Evolutionary conservation across 345 rosid genomes (phyloP).

Genomic region (Ceriops zippeliana): DNA sequence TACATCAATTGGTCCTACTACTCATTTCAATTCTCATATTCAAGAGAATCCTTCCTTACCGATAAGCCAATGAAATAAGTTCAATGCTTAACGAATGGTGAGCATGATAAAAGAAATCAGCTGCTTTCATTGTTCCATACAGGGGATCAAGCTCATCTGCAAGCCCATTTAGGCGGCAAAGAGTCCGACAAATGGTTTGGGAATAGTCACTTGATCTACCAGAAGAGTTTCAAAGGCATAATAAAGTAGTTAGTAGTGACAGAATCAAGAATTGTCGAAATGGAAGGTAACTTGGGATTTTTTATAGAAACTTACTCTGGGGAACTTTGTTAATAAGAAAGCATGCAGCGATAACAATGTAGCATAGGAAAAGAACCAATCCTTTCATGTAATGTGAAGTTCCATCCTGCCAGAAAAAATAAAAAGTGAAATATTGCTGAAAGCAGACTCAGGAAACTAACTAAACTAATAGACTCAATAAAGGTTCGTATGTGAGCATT

Average conservation of each 20-base stretch:
- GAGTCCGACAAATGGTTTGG: constrained; percentile 22
- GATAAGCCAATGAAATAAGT: constrained; percentile 1
- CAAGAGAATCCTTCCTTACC: background rate
- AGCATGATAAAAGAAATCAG: background rate
- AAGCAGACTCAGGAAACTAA: background rate
- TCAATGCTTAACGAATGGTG: background rate
- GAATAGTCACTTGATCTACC: constrained; percentile 15
- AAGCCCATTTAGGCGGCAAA: constrained; percentile 23
- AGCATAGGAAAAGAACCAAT: constrained; percentile 65
- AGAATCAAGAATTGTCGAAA: background rate
- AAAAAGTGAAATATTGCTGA: background rate
- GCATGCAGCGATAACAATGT: constrained; percentile 71
- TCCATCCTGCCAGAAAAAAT: constrained; percentile 56
- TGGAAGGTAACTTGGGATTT: background rate
- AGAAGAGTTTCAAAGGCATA: background rate
- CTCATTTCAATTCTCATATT: background rate
- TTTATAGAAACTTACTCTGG: constrained; percentile 34
- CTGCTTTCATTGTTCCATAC: background rate
- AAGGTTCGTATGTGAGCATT: too few relatives aligned
- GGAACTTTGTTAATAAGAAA: constrained; percentile 63
- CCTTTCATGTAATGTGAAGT: constrained; percentile 93
- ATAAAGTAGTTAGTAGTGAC: background rate
- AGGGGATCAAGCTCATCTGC: background rate
- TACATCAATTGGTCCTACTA: background rate
- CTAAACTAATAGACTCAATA: background rate